phyloP scores from a whole-genome alignment of 108 stramenopile species.

The Discostella stelligeroides region DNA sequence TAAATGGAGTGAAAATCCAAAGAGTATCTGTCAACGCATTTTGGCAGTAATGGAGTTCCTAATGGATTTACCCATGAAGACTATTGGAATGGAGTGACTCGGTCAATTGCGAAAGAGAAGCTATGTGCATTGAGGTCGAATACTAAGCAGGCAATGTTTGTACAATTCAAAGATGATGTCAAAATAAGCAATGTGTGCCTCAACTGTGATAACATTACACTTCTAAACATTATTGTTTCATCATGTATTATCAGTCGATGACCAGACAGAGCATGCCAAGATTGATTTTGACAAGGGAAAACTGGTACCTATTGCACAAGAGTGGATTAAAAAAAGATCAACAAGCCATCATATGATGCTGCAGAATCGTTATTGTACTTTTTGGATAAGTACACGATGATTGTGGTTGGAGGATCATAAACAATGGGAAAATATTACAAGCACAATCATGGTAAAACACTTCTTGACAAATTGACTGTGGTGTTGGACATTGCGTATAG shows the following conservation, averaged over 20 bases:
- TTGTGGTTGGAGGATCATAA: background rate
- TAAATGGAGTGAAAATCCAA: background rate
- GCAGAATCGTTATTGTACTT: background rate
- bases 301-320: background rate
- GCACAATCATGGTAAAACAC: background rate
- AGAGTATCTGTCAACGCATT: background rate
- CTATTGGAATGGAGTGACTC: background rate
- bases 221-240: too few species aligned
- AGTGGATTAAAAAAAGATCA: too few species aligned
- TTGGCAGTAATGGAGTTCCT: background rate
- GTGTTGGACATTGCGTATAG: background rate
- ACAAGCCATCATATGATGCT: too few species aligned
- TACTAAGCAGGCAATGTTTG: too few species aligned
- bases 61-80: background rate
- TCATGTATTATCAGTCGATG: too few species aligned
- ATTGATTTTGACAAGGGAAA: background rate
- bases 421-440: background rate
- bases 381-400: background rate
- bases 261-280: too few species aligned
- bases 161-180: too few species aligned
- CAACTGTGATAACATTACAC: too few species aligned
- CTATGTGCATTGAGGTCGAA: background rate
- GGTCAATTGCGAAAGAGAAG: background rate
- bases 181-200: too few species aligned
- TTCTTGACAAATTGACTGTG: background rate